These are phyloP conservation scores for Neurospora sp. DNA, from an alignment of 495 filamentous ascomycete genomes.

Conservation along the genomic window DNA sequence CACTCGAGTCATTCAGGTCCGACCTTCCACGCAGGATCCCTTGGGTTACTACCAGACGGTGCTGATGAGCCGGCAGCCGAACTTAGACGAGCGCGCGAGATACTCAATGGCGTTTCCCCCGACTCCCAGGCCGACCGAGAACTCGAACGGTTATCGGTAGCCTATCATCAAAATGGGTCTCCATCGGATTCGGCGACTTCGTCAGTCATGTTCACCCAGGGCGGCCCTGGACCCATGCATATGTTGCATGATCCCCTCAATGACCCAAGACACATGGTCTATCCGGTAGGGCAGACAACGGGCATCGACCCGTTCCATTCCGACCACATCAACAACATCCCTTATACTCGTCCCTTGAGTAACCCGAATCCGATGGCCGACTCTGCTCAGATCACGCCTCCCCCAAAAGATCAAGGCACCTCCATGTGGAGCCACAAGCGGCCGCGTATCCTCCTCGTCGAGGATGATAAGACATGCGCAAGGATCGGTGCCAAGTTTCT, in stretches of 20 bases:
- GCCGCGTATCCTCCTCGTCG: conserved; percentile 83
- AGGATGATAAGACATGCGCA: conserved; percentile 90
- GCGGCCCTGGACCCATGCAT: conserved; percentile 23
- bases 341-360: conserved; percentile 52
- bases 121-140: conserved; percentile 70
- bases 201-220: conserved; percentile 34
- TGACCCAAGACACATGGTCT: conserved; percentile 76
- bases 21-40: conserved; percentile 17
- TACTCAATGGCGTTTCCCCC: conserved; percentile 69
- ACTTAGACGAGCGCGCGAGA: conserved; percentile 79
- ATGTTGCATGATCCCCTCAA: conserved; percentile 38
- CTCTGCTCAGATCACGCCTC: conserved; percentile 14
- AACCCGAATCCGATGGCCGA: conserved; percentile 23
- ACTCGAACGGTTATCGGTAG: conserved; percentile 64
- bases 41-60: conserved; percentile 32
- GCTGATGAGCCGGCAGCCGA: conserved; percentile 68
- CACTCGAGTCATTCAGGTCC: conserved; percentile 26
- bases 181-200: conserved; percentile 37
- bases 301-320: conserved; percentile 93
- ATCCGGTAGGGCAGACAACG: conserved; percentile 78
- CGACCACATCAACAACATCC: conserved; percentile 88
- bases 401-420: conserved; percentile 22
- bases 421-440: conserved; percentile 61
- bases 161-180: conserved; percentile 52
- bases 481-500: conserved; percentile 93